These are phyloP conservation scores for Globisporangium mamillatum DNA, from an alignment of 352 stramenopile genomes.

Conservation along the genomic window DNA sequence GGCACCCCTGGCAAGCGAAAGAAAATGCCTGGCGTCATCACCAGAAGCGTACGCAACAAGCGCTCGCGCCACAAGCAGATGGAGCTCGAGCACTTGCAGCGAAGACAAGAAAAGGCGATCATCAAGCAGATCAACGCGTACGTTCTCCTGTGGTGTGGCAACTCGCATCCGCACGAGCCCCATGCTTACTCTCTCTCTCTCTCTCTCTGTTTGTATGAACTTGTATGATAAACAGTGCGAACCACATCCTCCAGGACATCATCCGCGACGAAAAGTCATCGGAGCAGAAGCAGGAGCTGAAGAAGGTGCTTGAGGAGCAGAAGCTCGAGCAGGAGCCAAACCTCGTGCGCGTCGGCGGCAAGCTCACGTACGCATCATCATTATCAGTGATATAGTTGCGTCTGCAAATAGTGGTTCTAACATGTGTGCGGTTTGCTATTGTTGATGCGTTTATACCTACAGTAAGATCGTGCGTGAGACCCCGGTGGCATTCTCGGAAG, in stretches of 20 bases:
- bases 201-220: conserved; percentile 4
- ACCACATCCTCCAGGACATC: conserved; percentile 66
- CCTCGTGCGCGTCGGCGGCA: conserved; percentile 64
- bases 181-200: conserved; percentile 9
- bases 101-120: conserved; percentile 66
- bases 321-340: conserved; percentile 71
- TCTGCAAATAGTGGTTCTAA: not conserved
- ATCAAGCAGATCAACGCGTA: conserved; percentile 88
- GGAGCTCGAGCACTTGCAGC: conserved; percentile 61
- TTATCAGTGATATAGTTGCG: not conserved
- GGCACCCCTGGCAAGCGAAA: conserved; percentile 25
- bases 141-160: conserved; percentile 14
- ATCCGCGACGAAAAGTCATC: conserved; percentile 65
- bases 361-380: conserved; percentile 52
- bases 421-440: conserved; percentile 6
- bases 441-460: not conserved
- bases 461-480: conserved; percentile 77
- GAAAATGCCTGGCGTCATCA: conserved; percentile 61
- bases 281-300: conserved; percentile 66
- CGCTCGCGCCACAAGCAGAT: conserved; percentile 77
- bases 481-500: conserved; percentile 70
- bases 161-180: not conserved
- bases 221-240: conserved; percentile 30
- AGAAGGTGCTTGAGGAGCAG: conserved; percentile 71
- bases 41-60: conserved; percentile 73